A percentile compares a stretch with the other conserved stretches of the same genome.
Conservation (phyloP, 495 filamentous ascomycete species). For the Lasiosphaeris hirsuta region DNA sequence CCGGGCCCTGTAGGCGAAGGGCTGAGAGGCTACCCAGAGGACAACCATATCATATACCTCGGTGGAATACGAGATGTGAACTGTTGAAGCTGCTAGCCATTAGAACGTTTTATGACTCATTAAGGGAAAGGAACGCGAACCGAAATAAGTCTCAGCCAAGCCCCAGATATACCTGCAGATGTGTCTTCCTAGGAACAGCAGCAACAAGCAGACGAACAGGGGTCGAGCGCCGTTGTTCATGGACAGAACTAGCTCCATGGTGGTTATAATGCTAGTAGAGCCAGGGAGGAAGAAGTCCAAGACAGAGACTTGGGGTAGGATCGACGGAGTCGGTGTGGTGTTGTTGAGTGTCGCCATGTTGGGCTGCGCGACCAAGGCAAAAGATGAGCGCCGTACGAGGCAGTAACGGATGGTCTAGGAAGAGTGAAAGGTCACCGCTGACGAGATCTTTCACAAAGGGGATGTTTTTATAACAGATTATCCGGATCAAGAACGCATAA, state of each 20-base stretch:
- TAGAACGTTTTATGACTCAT: slow-evolving; percentile 15
- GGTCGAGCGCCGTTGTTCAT: slow-evolving; percentile 24
- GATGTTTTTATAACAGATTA: no score
- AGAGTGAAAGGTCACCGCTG: no score
- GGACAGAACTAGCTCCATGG: slow-evolving; percentile 22
- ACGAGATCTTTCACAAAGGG: no score
- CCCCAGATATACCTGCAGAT: slow-evolving; percentile 22
- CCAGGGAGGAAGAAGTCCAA: no score
- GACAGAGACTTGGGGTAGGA: no score
- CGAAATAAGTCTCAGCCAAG: slow-evolving; percentile 29
- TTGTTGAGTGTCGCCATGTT: no score
- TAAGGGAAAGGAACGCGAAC: slow-evolving; percentile 22
- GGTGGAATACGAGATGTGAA: slow-evolving; percentile 29
- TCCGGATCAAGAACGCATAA: no score
- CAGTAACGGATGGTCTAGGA: no score
- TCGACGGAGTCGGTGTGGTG: no score
- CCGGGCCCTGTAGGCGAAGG: slow-evolving; percentile 23
- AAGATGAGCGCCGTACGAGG: no score
- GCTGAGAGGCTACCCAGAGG: slow-evolving; percentile 23
- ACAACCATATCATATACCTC: slow-evolving; percentile 32
- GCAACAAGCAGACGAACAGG: slow-evolving; percentile 22
- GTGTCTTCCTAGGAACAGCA: slow-evolving; percentile 29
- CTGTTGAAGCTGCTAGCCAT: slow-evolving; percentile 27
- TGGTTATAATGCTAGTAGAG: no score
- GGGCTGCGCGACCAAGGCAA: no score